These are phyloP conservation scores for Thermochaetoides dissita DNA, from an alignment of 2,329 filamentous ascomycete species.

Conservation along the genomic window DNA sequence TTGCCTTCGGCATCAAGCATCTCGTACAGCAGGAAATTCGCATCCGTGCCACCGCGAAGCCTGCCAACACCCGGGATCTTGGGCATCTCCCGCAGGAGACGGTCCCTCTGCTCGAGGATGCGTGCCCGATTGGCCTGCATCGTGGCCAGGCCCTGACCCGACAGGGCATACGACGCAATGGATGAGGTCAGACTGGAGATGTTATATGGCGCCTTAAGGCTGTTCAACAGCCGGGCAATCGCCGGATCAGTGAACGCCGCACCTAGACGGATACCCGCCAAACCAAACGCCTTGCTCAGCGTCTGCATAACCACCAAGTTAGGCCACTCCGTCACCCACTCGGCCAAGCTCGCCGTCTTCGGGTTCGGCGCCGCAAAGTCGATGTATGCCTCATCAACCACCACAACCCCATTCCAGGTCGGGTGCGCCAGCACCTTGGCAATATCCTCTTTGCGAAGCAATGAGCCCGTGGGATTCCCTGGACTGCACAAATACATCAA, in stretches of 20 bases:
- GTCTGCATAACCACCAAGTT: slow-evolving; percentile 98
- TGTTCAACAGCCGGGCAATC: slow-evolving; percentile 73
- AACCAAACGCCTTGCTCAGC: slow-evolving; percentile 90
- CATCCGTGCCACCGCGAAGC: slow-evolving; percentile 63
- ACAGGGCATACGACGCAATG: slow-evolving; percentile 61
- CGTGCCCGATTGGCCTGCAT: slow-evolving; percentile 59
- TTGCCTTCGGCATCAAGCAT: slow-evolving; percentile 59
- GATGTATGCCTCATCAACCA: slow-evolving; percentile 90
- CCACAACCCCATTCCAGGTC: slow-evolving; percentile 87
- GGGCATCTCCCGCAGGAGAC: slow-evolving; percentile 60
- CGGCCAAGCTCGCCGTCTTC: slow-evolving; percentile 56
- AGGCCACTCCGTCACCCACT: slow-evolving; percentile 84
- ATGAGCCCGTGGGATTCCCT: slow-evolving; percentile 78
- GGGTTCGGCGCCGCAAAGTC: slow-evolving; percentile 63
- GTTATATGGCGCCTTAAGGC: slow-evolving; percentile 91
- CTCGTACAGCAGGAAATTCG: slow-evolving; percentile 86
- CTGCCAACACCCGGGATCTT: slow-evolving; percentile 64
- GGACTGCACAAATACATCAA: slow-evolving; percentile 86
- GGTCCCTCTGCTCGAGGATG: slow-evolving; percentile 63
- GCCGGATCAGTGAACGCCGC: slow-evolving; percentile 64
- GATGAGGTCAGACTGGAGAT: slow-evolving; percentile 77
- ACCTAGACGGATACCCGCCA: slow-evolving; percentile 85
- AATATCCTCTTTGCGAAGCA: slow-evolving; percentile 65
- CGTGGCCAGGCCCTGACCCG: slow-evolving; percentile 48
- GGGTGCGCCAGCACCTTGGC: slow-evolving; percentile 64